Evolutionary conservation across 2,329 filamentous ascomycete genomes (phyloP).

Genomic region (Xylariaceae sp.): DNA sequence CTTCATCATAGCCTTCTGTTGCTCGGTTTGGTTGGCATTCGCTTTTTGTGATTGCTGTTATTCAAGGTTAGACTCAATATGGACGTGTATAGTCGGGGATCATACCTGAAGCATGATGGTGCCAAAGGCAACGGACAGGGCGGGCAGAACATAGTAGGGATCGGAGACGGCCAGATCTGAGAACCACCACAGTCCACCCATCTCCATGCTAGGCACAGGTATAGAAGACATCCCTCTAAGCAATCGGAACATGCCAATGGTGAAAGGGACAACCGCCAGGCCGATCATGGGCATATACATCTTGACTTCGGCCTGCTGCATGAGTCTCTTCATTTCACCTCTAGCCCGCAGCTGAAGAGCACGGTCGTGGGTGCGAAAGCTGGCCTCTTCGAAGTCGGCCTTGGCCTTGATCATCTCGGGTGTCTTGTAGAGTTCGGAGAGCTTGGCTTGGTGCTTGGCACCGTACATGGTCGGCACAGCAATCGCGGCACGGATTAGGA

Average conservation of each 20-base stretch:
- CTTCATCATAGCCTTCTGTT: constrained; percentile 37
- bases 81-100: constrained; percentile 7
- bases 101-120: constrained; percentile 56
- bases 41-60: constrained; percentile 21
- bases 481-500: constrained; percentile 61
- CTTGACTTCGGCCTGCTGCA: constrained; percentile 44
- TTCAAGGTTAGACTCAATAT: constrained; percentile 6
- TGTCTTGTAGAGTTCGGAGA: constrained; percentile 53
- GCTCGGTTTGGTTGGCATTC: constrained; percentile 25
- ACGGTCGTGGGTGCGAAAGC: constrained; percentile 38
- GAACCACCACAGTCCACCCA: constrained; percentile 73
- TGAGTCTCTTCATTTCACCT: constrained; percentile 27
- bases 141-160: constrained; percentile 72
- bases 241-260: constrained; percentile 76
- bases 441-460: constrained; percentile 58
- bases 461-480: constrained; percentile 62
- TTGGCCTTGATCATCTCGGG: constrained; percentile 51
- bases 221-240: constrained; percentile 69
- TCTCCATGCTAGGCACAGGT: constrained; percentile 75
- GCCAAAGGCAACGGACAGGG: constrained; percentile 53
- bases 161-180: constrained; percentile 71
- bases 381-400: constrained; percentile 47
- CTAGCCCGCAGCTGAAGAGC: neutral
- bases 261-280: constrained; percentile 61
- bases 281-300: constrained; percentile 51